phyloP scores from a whole-genome alignment of 805 yeast genomes.

The Wickerhamomyces subpelliculosus region DNA sequence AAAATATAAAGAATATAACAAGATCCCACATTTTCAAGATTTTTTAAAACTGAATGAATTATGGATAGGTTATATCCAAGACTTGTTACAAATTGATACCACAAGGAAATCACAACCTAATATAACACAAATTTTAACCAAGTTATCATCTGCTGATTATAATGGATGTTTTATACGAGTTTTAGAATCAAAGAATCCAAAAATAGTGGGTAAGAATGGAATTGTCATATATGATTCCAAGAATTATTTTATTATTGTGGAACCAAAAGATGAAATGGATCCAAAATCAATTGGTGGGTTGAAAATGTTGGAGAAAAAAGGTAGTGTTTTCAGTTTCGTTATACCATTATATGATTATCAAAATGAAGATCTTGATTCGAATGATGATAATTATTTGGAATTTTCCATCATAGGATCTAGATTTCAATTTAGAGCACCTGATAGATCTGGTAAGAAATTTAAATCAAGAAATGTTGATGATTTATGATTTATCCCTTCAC shows the following conservation, averaged over 20 bases:
- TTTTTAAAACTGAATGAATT: conserved; percentile 51
- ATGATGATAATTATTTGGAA: conserved; percentile 34
- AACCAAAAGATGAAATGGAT: conserved; percentile 20
- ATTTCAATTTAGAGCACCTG: conserved; percentile 66
- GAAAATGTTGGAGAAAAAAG: conserved; percentile 59
- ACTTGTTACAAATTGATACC: conserved; percentile 37
- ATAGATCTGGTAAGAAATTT: conserved; percentile 79
- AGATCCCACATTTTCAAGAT: conserved; percentile 37
- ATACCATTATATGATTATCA: conserved; percentile 24
- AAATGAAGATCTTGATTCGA: conserved; percentile 14
- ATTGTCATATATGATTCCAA: conserved; percentile 84
- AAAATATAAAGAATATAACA: conserved; percentile 15
- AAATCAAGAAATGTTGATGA: conserved; percentile 72
- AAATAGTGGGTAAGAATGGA: conserved; percentile 58
- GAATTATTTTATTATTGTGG: conserved; percentile 57
- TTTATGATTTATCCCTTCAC: conserved; percentile 17
- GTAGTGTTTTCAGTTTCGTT: conserved; percentile 53
- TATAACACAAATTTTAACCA: conserved; percentile 34
- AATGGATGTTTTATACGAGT: conserved; percentile 70
- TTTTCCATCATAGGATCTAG: conserved; percentile 77
- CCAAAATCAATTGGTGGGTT: conserved; percentile 51
- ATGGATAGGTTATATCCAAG: conserved; percentile 68
- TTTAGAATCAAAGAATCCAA: conserved; percentile 45
- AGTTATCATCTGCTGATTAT: conserved; percentile 71
- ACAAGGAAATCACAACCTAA: conserved; percentile 13